A percentile compares a stretch with the other conserved stretches of the same genome.
Evolutionary conservation across 2,329 filamentous ascomycete species (phyloP).

Genomic region (Westerdykella aurantiaca): DNA sequence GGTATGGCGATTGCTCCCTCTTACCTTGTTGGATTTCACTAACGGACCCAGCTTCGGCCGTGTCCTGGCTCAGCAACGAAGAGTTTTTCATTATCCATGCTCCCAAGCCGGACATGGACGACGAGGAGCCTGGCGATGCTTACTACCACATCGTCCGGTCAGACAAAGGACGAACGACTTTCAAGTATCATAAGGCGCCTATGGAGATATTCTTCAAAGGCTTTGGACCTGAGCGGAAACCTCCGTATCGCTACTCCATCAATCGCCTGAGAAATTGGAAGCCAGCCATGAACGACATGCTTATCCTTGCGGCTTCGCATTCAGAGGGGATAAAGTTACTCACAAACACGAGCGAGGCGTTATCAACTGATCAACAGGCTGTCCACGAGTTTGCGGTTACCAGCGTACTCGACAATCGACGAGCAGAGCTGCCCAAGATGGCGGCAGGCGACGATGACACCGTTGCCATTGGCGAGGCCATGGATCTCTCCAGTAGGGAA

Average conservation of each 20-base stretch:
- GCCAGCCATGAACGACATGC: constrained; percentile 71
- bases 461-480: constrained; percentile 67
- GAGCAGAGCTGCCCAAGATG: constrained; percentile 57
- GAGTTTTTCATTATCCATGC: constrained; percentile 72
- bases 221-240: constrained; percentile 50
- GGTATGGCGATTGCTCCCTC: constrained; percentile 46
- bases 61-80: constrained; percentile 85
- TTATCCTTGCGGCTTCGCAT: constrained; percentile 77
- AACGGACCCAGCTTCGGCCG: constrained; percentile 58
- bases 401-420: constrained; percentile 66
- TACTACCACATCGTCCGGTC: constrained; percentile 76
- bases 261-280: constrained; percentile 72
- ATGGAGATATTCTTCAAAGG: constrained; percentile 40
- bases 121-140: constrained; percentile 52
- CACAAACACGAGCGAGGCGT: constrained; percentile 62
- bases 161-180: constrained; percentile 52
- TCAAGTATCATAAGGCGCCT: constrained; percentile 66
- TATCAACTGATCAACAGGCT: constrained; percentile 58
- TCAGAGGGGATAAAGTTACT: constrained; percentile 74
- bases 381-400: constrained; percentile 68
- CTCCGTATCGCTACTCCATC: constrained; percentile 70
- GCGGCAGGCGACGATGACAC: constrained; percentile 49
- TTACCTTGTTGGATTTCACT: constrained; percentile 2
- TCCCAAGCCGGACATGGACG: constrained; percentile 35
- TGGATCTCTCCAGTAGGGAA: constrained; percentile 80